Conservation (phyloP, 495 filamentous ascomycete species). For the Filosporella fistucella region DNA sequence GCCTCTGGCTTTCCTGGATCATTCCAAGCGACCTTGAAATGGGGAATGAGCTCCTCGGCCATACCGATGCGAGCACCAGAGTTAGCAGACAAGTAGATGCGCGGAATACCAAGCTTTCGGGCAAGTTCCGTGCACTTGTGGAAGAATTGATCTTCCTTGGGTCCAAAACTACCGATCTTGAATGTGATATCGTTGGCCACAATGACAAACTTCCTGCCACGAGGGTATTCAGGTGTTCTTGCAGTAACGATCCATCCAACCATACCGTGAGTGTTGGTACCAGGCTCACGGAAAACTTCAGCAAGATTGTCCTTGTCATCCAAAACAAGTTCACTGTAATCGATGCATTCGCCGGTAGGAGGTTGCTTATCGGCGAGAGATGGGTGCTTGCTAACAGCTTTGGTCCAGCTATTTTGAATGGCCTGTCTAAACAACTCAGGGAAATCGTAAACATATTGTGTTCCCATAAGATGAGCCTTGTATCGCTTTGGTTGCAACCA, state of each 20-base stretch:
- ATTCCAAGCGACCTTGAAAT: slow-evolving; percentile 97
- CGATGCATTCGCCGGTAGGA: slow-evolving; percentile 83
- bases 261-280: slow-evolving; percentile 95
- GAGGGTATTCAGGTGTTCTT: slow-evolving; percentile 96
- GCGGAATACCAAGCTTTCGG: slow-evolving; percentile 85
- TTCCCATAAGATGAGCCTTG: slow-evolving; percentile 98
- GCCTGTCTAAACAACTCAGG: slow-evolving; percentile 98
- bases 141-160: slow-evolving; percentile 96
- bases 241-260: slow-evolving; percentile 96
- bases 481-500: slow-evolving; percentile 98
- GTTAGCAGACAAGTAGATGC: slow-evolving; percentile 97
- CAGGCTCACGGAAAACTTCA: slow-evolving; percentile 90
- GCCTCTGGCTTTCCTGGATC: slow-evolving; percentile 75
- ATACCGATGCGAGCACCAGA: slow-evolving; percentile 98
- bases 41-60: slow-evolving; percentile 93
- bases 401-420: slow-evolving; percentile 90
- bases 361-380: slow-evolving; percentile 77
- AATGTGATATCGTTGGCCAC: slow-evolving; percentile 99
- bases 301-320: slow-evolving; percentile 90
- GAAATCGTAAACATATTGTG: slow-evolving; percentile 99
- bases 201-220: slow-evolving; percentile 87
- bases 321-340: slow-evolving; percentile 88
- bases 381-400: slow-evolving; percentile 64
- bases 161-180: slow-evolving; percentile 97
- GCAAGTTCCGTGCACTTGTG: slow-evolving; percentile 97